Evolutionary conservation across 2,329 filamentous ascomycete species (phyloP).

Genomic region (Hymenoscyphus fraxineus): DNA sequence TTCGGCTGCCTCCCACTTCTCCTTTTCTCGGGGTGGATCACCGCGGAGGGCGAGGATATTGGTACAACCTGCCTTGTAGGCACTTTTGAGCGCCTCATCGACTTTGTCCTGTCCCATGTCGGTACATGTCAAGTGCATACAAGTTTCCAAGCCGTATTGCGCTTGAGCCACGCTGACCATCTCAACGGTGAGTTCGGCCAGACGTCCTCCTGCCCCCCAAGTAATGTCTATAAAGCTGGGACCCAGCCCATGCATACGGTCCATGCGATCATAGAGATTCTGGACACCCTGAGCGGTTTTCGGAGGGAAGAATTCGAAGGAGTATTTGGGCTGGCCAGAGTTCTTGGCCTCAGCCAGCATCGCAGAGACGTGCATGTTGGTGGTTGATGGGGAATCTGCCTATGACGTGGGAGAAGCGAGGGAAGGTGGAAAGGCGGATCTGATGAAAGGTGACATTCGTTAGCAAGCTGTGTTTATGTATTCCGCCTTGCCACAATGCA

Average conservation of each 20-base stretch:
- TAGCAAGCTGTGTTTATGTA: slow-evolving; percentile 1
- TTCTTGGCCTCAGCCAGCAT: slow-evolving; percentile 81
- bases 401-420: not conserved
- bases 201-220: slow-evolving; percentile 91
- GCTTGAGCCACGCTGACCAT: slow-evolving; percentile 97
- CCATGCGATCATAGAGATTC: slow-evolving; percentile 99
- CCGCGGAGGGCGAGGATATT: slow-evolving; percentile 94
- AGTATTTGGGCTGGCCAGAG: slow-evolving; percentile 82
- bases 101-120: slow-evolving; percentile 95
- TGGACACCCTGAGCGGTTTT: slow-evolving; percentile 97
- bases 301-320: slow-evolving; percentile 98
- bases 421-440: slow-evolving; percentile 5
- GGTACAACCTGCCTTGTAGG: slow-evolving; percentile 92
- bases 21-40: slow-evolving; percentile 88
- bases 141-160: slow-evolving; percentile 93
- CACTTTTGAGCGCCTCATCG: slow-evolving; percentile 79
- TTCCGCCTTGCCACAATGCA: not conserved
- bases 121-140: slow-evolving; percentile 98
- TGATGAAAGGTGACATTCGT: not conserved
- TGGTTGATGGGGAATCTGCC: slow-evolving; percentile 4
- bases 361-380: slow-evolving; percentile 88
- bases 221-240: slow-evolving; percentile 98
- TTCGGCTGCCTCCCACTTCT: slow-evolving; percentile 86
- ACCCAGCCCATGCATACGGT: slow-evolving; percentile 93
- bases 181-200: slow-evolving; percentile 89